Evolutionary conservation across 2,329 filamentous ascomycete genomes (phyloP).

Genomic region (Fusarium bulbicola): DNA sequence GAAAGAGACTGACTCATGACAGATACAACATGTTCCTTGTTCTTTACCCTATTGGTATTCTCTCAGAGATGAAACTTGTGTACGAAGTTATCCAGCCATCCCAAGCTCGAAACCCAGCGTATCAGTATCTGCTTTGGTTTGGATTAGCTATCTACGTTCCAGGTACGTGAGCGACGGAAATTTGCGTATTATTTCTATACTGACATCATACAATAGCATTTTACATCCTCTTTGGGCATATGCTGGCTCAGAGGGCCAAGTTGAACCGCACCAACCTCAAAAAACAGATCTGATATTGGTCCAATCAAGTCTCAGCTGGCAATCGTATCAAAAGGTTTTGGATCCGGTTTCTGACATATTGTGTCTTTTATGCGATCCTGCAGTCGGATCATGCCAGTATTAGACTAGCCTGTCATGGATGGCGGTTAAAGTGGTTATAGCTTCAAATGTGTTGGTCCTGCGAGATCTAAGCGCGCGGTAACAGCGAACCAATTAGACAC

Average conservation of each 20-base stretch:
- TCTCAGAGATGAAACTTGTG: constrained; percentile 31
- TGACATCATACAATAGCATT: constrained; percentile 1
- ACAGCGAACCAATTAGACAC: neutral
- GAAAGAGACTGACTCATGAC: neutral
- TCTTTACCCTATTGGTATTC: constrained; percentile 29
- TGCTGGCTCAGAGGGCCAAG: constrained; percentile 35
- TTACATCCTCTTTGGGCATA: constrained; percentile 30
- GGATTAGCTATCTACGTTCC: constrained; percentile 23
- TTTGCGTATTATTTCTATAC: neutral
- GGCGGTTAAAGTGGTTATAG: neutral
- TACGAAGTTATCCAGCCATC: constrained; percentile 34
- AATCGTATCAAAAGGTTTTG: neutral
- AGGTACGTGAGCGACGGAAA: neutral
- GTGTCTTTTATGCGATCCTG: neutral
- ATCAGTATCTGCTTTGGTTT: constrained; percentile 35
- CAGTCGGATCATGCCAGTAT: accelerated
- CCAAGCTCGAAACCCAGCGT: constrained; percentile 8
- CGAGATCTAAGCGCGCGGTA: neutral
- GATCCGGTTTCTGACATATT: accelerated
- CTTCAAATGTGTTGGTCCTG: neutral
- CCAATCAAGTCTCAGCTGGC: neutral
- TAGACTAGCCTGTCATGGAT: neutral
- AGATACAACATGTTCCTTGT: constrained; percentile 37
- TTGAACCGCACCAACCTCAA: neutral
- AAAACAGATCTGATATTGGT: neutral